phyloP scores from a whole-genome alignment of 345 rosid species.

The Brassica nigra region DNA sequence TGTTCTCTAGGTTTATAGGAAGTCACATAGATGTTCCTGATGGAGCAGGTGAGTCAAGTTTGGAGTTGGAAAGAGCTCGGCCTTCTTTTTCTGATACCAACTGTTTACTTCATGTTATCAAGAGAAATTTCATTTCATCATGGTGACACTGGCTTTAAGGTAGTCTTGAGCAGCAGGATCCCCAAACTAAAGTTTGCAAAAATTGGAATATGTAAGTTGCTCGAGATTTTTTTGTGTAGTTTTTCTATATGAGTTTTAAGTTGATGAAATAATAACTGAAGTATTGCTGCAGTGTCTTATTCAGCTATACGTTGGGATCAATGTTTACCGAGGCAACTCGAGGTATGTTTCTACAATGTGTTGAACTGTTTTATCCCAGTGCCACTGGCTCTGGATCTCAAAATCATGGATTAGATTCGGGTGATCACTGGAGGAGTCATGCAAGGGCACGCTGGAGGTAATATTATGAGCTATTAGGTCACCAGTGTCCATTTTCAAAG shows the following conservation, averaged over 20 bases:
- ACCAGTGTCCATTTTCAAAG: not conserved
- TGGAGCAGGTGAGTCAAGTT: slow-evolving; percentile 71
- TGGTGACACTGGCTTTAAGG: slow-evolving; percentile 97
- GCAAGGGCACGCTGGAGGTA: slow-evolving; percentile 99
- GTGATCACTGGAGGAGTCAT: slow-evolving; percentile 88
- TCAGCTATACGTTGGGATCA: slow-evolving; percentile 92
- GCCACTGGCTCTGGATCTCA: slow-evolving; percentile 98
- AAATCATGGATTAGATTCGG: slow-evolving; percentile 81
- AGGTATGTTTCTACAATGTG: slow-evolving; percentile 84
- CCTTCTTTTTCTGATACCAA: slow-evolving; percentile 3
- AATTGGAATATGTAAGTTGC: slow-evolving; percentile 80
- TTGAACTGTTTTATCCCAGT: slow-evolving; percentile 86
- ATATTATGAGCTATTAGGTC: slow-evolving; percentile 55
- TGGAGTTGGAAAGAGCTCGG: slow-evolving; percentile 17
- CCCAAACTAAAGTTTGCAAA: slow-evolving; percentile 67
- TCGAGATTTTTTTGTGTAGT: not conserved
- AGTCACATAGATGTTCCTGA: slow-evolving; percentile 95
- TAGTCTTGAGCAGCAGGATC: slow-evolving; percentile 31
- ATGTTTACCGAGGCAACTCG: slow-evolving; percentile 97
- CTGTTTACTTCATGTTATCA: slow-evolving; percentile 60
- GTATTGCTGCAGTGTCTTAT: slow-evolving; percentile 16
- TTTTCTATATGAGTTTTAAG: not conserved
- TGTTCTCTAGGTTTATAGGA: slow-evolving; percentile 84
- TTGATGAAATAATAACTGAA: not conserved
- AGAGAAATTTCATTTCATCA: slow-evolving; percentile 97